A percentile compares a stretch with the other conserved stretches of the same genome.
These are phyloP conservation scores for Lithocarpus polystachyus DNA, from an alignment of 306 rosid species.

Conservation along the genomic window DNA sequence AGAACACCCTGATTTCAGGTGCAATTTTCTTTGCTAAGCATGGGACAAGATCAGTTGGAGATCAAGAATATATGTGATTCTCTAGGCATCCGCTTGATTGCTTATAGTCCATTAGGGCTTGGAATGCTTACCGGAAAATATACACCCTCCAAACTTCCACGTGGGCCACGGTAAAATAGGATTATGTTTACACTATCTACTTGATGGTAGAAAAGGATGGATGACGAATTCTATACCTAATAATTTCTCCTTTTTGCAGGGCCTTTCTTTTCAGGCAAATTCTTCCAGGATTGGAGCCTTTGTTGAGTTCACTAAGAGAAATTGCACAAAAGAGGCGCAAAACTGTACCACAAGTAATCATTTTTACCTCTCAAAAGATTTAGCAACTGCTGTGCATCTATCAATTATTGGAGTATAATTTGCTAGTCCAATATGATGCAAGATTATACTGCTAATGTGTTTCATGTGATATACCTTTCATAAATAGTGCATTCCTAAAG, in stretches of 20 bases:
- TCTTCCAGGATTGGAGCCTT: conserved; percentile 84
- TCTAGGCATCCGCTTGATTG: conserved; percentile 76
- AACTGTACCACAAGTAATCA: conserved; percentile 68
- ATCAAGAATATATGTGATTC: conserved; percentile 76
- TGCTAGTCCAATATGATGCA: not conserved
- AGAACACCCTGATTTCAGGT: conserved; percentile 44
- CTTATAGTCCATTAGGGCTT: conserved; percentile 95
- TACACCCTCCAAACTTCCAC: conserved; percentile 67
- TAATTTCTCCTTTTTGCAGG: conserved; percentile 33
- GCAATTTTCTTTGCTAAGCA: conserved; percentile 89
- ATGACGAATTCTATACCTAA: conserved; percentile 8
- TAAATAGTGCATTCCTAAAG: not conserved
- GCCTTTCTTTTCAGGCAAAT: conserved; percentile 73
- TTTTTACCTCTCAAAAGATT: not conserved
- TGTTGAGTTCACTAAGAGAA: conserved; percentile 55
- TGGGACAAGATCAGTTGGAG: conserved; percentile 80
- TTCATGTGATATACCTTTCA: not conserved
- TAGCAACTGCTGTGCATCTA: not conserved
- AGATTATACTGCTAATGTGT: not conserved
- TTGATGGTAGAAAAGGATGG: not conserved
- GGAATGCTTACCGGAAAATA: conserved; percentile 99
- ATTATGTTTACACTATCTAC: not conserved
- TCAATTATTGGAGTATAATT: not conserved
- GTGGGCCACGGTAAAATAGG: conserved; percentile 71
- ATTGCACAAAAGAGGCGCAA: conserved; percentile 68